A percentile compares a stretch with the other conserved stretches of the same genome.
phyloP scores from a whole-genome alignment of 805 yeast genomes.

The Wickerhamiella azyma region DNA sequence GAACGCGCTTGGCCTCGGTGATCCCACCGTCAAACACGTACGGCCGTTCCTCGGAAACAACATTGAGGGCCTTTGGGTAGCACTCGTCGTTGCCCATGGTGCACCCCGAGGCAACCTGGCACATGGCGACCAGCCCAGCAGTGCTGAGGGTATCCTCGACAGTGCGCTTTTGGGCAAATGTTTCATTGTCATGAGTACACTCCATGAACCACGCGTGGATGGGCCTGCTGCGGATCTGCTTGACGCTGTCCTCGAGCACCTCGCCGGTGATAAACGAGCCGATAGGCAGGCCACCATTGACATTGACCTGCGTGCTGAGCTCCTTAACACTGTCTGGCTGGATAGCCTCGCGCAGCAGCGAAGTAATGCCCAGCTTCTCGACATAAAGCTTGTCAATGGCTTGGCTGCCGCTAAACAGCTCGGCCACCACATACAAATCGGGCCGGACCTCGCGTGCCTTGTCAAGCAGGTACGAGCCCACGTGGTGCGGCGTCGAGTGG shows the following conservation, averaged over 20 bases:
- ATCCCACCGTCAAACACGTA: slow-evolving; percentile 55
- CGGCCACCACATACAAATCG: slow-evolving; percentile 84
- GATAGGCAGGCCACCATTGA: slow-evolving; percentile 90
- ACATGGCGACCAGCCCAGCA: slow-evolving; percentile 86
- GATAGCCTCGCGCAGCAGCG: slow-evolving; percentile 92
- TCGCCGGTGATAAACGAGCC: slow-evolving; percentile 81
- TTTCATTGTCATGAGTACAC: slow-evolving; percentile 92
- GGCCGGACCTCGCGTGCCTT: slow-evolving; percentile 78
- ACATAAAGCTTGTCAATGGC: slow-evolving; percentile 81
- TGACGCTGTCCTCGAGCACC: slow-evolving; percentile 30
- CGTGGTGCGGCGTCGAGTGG: slow-evolving; percentile 92
- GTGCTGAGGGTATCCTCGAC: slow-evolving; percentile 89
- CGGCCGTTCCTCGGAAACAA: slow-evolving; percentile 59
- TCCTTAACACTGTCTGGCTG: slow-evolving; percentile 86
- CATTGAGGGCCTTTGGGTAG: slow-evolving; percentile 66
- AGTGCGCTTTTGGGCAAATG: slow-evolving; percentile 77
- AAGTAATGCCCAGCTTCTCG: slow-evolving; percentile 76
- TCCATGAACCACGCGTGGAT: slow-evolving; percentile 96
- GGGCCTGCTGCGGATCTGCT: slow-evolving; percentile 47
- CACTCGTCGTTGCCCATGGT: slow-evolving; percentile 91
- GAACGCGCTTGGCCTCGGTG: slow-evolving; percentile 44
- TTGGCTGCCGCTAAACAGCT: slow-evolving; percentile 84
- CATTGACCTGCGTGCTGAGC: slow-evolving; percentile 70
- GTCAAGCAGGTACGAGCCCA: slow-evolving; percentile 78
- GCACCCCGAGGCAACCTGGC: slow-evolving; percentile 88